Conservation (phyloP, 805 yeast genomes). For the Saccharomycopsis amapae region DNA sequence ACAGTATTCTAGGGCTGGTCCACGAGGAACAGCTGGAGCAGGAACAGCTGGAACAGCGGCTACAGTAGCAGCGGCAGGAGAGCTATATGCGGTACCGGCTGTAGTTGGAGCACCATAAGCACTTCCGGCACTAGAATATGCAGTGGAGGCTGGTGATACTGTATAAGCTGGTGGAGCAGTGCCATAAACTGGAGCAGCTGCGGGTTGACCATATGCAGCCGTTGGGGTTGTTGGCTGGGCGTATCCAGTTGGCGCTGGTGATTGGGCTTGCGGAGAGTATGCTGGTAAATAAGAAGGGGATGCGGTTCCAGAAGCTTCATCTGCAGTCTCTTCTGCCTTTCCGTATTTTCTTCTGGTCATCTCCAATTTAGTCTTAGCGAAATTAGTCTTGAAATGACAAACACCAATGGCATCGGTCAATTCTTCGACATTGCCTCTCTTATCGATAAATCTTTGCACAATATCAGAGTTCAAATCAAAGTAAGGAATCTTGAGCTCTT, state of each 20-base stretch:
- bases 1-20: constrained; percentile 47
- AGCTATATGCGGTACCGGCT: constrained; percentile 2
- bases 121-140: not conserved
- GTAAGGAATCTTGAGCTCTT: constrained; percentile 94
- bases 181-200: constrained; percentile 27
- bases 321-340: constrained; percentile 24
- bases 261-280: constrained; percentile 23
- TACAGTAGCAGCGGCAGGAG: not conserved
- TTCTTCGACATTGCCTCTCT: constrained; percentile 89
- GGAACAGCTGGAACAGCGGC: constrained; percentile 1
- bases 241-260: constrained; percentile 27
- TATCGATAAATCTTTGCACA: constrained; percentile 65
- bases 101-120: not conserved
- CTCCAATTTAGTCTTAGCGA: constrained; percentile 78
- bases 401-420: constrained; percentile 83
- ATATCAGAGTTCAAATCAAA: constrained; percentile 83
- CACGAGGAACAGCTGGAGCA: constrained; percentile 2
- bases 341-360: constrained; percentile 73
- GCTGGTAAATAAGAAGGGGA: constrained; percentile 5
- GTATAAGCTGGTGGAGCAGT: constrained; percentile 26
- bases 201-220: constrained; percentile 15
- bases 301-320: not conserved
- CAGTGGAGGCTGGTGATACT: constrained; percentile 22
- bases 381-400: constrained; percentile 84
- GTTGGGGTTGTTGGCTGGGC: constrained; percentile 26